Base-by-base conservation (phyloP, 176 grass and related monocot genomes). In the Paspalum notatum region DNA sequence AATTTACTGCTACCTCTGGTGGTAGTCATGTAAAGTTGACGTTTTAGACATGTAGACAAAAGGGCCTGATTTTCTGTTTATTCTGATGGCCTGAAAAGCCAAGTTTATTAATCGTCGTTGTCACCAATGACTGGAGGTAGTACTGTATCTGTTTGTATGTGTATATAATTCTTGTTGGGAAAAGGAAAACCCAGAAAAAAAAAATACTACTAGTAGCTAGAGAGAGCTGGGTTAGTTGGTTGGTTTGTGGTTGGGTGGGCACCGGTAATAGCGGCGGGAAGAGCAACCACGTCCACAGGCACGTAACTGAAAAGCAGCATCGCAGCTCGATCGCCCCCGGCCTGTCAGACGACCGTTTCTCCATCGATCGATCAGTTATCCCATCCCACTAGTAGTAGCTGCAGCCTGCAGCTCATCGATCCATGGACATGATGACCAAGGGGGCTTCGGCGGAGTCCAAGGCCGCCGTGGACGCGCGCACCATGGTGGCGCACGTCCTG, bases 401-500 rank as follows among this genome's bases (percentile, higher is more conserved):
- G 32, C 32, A 32, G 32, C 32, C n/a, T 4, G 18, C 52, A 17
- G 18, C 53, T 32, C 6, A 54, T 54, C 52, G 16, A 55, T 5
- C 66, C n/a, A 49, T 12, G 52, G 37, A 13, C 47, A 9, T 6
- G 55, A 64, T 38, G 18, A 38, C 9, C 69, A 72, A 40, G 22
- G 67, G 49, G 61, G 66, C 49, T 27, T 12, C 40, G 39, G 3
- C 20, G n/a, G n/a, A n/a, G 40, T 46, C 44, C 66, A 38, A 68
- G 66, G 41, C 41, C 18, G 59, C 58, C 42, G 46, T 72, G 25
- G 70, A 54, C 20, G 55, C 49, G n/a, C 74, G 85, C 72, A 68
- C 83, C 12, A 55, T 69, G 60, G 25, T 70, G 20, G 69, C 83
- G 62, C 94, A 97, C 80, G 65, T 78, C 18, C 76, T 94, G 12